Percentiles rank a stretch among this genome's conserved stretches.
Evolutionary conservation across 768 basidiomycete species (phyloP).

Genomic region (Podaxis rugospora): DNA sequence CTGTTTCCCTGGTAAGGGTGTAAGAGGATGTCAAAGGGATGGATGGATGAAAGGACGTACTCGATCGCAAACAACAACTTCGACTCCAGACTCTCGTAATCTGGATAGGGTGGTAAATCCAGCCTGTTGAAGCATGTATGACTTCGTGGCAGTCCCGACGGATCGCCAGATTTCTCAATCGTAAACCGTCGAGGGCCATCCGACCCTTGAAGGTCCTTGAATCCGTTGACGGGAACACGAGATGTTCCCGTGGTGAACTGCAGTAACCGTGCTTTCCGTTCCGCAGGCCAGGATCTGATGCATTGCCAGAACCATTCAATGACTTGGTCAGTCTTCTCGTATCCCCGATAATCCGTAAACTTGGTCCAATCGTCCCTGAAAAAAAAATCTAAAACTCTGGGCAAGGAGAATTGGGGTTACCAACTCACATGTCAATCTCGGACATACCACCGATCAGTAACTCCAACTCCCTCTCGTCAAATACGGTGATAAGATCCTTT

Average conservation of each 20-base stretch:
- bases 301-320: constrained; percentile 98
- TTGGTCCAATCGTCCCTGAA: constrained; percentile 86
- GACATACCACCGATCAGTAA: constrained; percentile 90
- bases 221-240: constrained; percentile 87
- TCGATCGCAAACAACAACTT: constrained; percentile 84
- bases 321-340: constrained; percentile 80
- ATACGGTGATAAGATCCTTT: constrained; percentile 78
- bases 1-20: constrained; percentile 53
- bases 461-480: constrained; percentile 89
- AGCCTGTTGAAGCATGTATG: constrained; percentile 94
- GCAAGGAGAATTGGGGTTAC: background rate
- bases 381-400: constrained; percentile 9
- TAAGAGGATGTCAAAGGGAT: background rate
- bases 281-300: constrained; percentile 84
- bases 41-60: constrained; percentile 34
- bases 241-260: constrained; percentile 89
- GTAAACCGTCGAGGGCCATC: constrained; percentile 92
- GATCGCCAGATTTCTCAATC: constrained; percentile 92
- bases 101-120: constrained; percentile 86
- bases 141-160: constrained; percentile 79
- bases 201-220: constrained; percentile 91
- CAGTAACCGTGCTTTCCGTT: constrained; percentile 79
- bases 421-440: constrained; percentile 76
- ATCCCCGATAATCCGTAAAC: constrained; percentile 89
- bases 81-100: constrained; percentile 81